Percentiles rank a stretch among this genome's conserved stretches.
Evolutionary conservation across 306 rosid genomes (phyloP).

Genomic region (Acmispon strigosus): DNA sequence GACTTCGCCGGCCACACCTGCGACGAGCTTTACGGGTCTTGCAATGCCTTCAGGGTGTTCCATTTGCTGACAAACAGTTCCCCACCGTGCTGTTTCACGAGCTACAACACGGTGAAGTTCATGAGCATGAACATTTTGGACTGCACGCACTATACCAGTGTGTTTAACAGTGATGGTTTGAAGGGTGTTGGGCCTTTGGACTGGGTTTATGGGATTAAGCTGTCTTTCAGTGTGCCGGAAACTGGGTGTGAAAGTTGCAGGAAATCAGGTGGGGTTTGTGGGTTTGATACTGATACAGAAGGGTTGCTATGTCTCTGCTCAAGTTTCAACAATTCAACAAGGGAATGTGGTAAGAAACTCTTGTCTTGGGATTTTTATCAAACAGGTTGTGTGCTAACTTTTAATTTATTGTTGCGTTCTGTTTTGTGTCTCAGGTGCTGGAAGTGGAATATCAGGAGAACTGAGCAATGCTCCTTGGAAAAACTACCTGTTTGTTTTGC

Average conservation of each 20-base stretch:
- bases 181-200: constrained; percentile 73
- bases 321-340: constrained; percentile 40
- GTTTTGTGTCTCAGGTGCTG: constrained; percentile 36
- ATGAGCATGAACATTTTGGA: constrained; percentile 93
- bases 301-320: constrained; percentile 77
- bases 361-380: too few relatives aligned
- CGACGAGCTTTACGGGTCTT: constrained; percentile 70
- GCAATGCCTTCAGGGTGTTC: constrained; percentile 78
- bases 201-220: constrained; percentile 86
- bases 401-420: not conserved
- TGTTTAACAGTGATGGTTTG: constrained; percentile 44
- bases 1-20: constrained; percentile 85
- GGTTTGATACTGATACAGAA: constrained; percentile 85
- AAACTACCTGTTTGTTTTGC: constrained; percentile 3
- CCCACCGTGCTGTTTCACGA: constrained; percentile 87
- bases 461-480: constrained; percentile 10
- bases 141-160: constrained; percentile 75
- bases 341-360: constrained; percentile 59
- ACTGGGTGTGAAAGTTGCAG: constrained; percentile 63
- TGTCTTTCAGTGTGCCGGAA: constrained; percentile 59
- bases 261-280: constrained; percentile 71
- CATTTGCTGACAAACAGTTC: constrained; percentile 51
- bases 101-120: constrained; percentile 56
- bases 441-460: constrained; percentile 40
- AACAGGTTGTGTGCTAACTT: not conserved